phyloP scores from a whole-genome alignment of 352 stramenopile species.

The Pythium myriotylum region DNA sequence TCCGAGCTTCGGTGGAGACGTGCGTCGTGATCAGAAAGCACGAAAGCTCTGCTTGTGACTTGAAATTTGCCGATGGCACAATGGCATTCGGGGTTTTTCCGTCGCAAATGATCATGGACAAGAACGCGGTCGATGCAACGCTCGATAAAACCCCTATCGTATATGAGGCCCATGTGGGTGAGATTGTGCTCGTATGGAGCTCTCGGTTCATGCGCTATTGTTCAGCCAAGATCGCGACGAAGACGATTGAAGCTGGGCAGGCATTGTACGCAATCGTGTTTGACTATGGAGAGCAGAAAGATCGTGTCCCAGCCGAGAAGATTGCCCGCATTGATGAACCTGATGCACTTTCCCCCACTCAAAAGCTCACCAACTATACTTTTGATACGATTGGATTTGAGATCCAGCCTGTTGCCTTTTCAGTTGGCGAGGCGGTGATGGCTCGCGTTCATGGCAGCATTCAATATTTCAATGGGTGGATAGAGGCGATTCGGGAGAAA shows the following conservation, averaged over 20 bases:
- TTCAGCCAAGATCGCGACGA: slow-evolving; percentile 28
- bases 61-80: slow-evolving; percentile 77
- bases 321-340: slow-evolving; percentile 56
- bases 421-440: slow-evolving; percentile 62
- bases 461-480: slow-evolving; percentile 60
- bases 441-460: slow-evolving; percentile 54
- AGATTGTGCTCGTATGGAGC: slow-evolving; percentile 76
- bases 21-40: slow-evolving; percentile 76
- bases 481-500: slow-evolving; percentile 60
- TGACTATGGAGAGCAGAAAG: slow-evolving; percentile 69
- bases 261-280: slow-evolving; percentile 61
- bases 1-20: slow-evolving; percentile 57
- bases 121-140: slow-evolving; percentile 15
- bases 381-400: slow-evolving; percentile 82
- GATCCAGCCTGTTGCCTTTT: slow-evolving; percentile 52
- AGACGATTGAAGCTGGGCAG: slow-evolving; percentile 10
- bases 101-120: slow-evolving; percentile 79
- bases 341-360: slow-evolving; percentile 53
- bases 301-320: slow-evolving; percentile 50
- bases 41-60: slow-evolving; percentile 56
- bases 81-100: slow-evolving; percentile 79
- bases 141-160: slow-evolving; percentile 18
- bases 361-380: slow-evolving; percentile 77
- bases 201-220: slow-evolving; percentile 71
- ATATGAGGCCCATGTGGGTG: slow-evolving; percentile 36